These are phyloP conservation scores for Fagopyrum tataricum DNA, from an alignment of 148 eudicot species.

Conservation along the genomic window DNA sequence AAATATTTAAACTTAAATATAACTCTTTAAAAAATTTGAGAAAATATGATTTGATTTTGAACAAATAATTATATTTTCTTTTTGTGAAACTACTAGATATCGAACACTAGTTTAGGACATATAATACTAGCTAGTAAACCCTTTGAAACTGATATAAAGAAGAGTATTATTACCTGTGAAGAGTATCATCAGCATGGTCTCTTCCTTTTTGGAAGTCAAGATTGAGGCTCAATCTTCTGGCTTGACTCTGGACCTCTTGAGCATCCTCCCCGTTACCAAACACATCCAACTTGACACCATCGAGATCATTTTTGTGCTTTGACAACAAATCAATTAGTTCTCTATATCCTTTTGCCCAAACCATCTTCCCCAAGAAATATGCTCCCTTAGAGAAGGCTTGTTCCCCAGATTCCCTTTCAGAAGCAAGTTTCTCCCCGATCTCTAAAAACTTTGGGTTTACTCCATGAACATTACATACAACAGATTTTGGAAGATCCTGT, in stretches of 20 bases:
- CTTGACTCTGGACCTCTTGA: constrained; percentile 72
- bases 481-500: constrained; percentile 83
- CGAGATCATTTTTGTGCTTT: constrained; percentile 69
- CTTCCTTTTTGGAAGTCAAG: constrained; percentile 88
- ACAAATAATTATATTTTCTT: no score
- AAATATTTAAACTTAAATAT: no score
- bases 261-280: constrained; percentile 97
- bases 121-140: not conserved
- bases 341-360: constrained; percentile 97
- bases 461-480: constrained; percentile 90
- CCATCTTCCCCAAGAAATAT: constrained; percentile 97
- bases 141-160: not conserved
- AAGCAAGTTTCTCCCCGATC: constrained; percentile 86
- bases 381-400: constrained; percentile 88
- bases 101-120: no score
- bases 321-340: constrained; percentile 84
- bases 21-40: no score
- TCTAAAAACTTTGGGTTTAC: constrained; percentile 83
- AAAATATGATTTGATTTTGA: no score
- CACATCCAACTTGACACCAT: constrained; percentile 73
- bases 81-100: no score
- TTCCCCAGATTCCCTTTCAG: constrained; percentile 75
- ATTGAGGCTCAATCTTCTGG: constrained; percentile 60
- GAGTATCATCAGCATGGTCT: constrained; percentile 98
- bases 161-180: constrained; percentile 52